These are phyloP conservation scores for Fusarium tupiense DNA, from an alignment of 2,329 filamentous ascomycete genomes.

Conservation along the genomic window DNA sequence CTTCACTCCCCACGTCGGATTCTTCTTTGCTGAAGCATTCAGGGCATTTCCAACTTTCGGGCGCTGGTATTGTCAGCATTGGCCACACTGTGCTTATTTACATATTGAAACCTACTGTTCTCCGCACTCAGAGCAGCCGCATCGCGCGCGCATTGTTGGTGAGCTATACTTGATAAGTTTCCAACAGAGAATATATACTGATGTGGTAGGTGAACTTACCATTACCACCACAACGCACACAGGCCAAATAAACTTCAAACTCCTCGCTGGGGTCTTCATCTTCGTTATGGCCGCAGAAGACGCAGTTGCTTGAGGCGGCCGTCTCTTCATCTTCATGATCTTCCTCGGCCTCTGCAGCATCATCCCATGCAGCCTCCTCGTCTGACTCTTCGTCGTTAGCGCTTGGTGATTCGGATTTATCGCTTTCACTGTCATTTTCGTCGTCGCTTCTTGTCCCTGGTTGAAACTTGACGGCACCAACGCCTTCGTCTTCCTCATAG, in stretches of 20 bases:
- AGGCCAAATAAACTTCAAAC: conserved; percentile 81
- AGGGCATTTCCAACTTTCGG: conserved; percentile 61
- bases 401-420: conserved; percentile 58
- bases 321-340: conserved; percentile 63
- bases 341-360: conserved; percentile 66
- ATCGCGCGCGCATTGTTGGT: conserved; percentile 87
- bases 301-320: conserved; percentile 59
- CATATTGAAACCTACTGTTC: conserved; percentile 43
- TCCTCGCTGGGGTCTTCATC: conserved; percentile 84
- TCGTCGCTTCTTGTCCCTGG: conserved; percentile 61
- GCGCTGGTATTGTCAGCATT: conserved; percentile 45
- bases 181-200: conserved; percentile 8
- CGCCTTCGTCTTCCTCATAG: conserved; percentile 62
- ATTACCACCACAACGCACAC: conserved; percentile 81
- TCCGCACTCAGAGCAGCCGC: conserved; percentile 55
- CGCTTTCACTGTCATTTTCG: conserved; percentile 60
- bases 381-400: conserved; percentile 63
- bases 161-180: conserved; percentile 70
- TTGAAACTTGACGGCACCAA: conserved; percentile 65
- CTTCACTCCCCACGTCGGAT: conserved; percentile 46
- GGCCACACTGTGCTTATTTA: not conserved
- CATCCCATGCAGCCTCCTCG: conserved; percentile 59
- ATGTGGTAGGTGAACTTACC: conserved; percentile 65
- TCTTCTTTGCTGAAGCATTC: conserved; percentile 55
- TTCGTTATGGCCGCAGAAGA: conserved; percentile 86